These are phyloP conservation scores for Berkeleyomyces basicola DNA, from an alignment of 2,329 filamentous ascomycete species.

Conservation along the genomic window DNA sequence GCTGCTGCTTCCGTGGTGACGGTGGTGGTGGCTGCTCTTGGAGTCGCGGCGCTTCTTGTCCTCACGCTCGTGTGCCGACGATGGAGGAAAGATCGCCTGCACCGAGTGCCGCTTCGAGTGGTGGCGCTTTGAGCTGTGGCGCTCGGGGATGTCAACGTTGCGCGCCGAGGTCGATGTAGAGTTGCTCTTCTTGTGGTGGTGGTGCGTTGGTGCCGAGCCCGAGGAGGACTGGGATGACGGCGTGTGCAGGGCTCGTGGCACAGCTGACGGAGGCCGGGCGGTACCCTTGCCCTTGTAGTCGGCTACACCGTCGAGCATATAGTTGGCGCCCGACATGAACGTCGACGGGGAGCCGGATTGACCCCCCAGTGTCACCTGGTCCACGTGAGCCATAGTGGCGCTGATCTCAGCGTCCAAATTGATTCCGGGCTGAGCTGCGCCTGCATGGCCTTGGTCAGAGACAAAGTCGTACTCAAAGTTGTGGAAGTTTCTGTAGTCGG, in stretches of 20 bases:
- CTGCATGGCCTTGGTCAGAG: neutral
- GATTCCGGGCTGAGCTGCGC: neutral
- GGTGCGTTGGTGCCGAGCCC: neutral
- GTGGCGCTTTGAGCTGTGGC: neutral
- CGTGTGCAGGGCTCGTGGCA: neutral
- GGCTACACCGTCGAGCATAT: neutral
- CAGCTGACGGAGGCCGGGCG: neutral
- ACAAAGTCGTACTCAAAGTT: neutral
- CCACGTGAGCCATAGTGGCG: neutral
- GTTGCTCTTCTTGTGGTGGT: neutral
- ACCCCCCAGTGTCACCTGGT: neutral
- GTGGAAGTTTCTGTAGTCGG: neutral
- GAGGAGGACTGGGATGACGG: neutral
- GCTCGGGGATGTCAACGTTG: neutral
- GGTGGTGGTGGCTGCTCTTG: no score
- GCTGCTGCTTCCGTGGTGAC: neutral
- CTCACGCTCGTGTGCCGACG: neutral
- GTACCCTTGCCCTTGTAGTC: neutral
- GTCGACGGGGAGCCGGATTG: neutral
- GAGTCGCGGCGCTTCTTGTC: neutral
- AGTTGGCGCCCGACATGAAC: neutral
- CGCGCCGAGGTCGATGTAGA: neutral
- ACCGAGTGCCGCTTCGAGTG: neutral
- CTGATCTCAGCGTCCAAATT: neutral
- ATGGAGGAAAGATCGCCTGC: neutral